Evolutionary conservation across 2,329 filamentous ascomycete species (phyloP).

Genomic region (Colletotrichum australisinense): DNA sequence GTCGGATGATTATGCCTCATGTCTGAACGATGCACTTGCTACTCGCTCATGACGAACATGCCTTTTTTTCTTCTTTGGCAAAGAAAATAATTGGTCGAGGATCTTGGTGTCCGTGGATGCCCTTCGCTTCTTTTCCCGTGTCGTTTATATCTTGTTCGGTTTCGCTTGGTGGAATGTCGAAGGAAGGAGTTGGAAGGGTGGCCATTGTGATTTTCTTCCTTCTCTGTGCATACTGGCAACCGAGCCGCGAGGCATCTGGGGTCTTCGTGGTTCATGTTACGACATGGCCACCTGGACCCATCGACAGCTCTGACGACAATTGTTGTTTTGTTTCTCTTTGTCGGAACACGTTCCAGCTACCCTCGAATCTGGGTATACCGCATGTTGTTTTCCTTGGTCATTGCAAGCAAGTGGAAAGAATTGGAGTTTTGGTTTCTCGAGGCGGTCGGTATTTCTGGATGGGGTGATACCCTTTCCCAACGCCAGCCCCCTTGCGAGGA

Average conservation of each 20-base stretch:
- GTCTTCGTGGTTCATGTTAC: neutral
- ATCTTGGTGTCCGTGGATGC: neutral
- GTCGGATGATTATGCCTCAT: constrained; percentile 35
- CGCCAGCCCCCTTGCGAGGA: neutral
- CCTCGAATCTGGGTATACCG: neutral
- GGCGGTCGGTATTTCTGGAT: neutral
- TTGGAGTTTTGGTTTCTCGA: neutral
- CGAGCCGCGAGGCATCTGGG: neutral
- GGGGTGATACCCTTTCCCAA: neutral
- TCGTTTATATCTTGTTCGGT: constrained; percentile 17
- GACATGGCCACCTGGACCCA: neutral
- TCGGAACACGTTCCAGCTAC: neutral
- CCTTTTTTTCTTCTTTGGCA: constrained; percentile 1
- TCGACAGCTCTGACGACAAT: neutral
- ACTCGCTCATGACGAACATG: constrained; percentile 13
- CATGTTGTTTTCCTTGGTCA: constrained; percentile 3
- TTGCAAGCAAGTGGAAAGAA: neutral
- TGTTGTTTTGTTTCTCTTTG: neutral
- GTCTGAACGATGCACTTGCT: constrained; percentile 18
- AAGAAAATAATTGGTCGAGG: neutral
- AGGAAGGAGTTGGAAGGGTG: neutral
- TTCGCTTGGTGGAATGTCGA: constrained; percentile 3
- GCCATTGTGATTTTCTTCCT: neutral
- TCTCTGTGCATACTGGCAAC: constrained; percentile 1
- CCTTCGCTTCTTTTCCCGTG: constrained; percentile 14